Conservation (phyloP, 805 yeast species). For the Kodamaea laetipori region DNA sequence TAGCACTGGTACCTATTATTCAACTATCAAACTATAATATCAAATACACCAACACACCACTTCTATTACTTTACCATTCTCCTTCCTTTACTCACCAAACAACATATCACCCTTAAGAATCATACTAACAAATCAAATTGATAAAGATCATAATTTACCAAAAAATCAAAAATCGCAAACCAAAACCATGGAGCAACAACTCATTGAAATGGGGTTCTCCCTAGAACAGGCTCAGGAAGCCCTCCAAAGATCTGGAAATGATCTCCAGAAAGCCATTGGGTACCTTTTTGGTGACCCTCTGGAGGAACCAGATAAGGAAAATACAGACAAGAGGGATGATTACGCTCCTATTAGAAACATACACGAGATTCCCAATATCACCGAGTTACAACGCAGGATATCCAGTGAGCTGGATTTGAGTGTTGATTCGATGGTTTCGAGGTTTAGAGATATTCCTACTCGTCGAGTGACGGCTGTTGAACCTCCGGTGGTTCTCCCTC, state of each 20-base stretch:
- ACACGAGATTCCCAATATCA: slow-evolving; percentile 33
- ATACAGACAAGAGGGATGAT: slow-evolving; percentile 13
- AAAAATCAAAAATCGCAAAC: background rate
- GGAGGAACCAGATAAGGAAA: slow-evolving; percentile 6
- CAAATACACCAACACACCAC: no score
- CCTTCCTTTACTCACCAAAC: no score
- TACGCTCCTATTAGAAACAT: slow-evolving; percentile 33
- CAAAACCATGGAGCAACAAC: slow-evolving; percentile 15
- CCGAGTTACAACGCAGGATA: slow-evolving; percentile 6
- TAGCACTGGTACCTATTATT: no score
- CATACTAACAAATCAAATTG: background rate
- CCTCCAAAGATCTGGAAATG: slow-evolving; percentile 28
- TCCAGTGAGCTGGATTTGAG: slow-evolving; percentile 3
- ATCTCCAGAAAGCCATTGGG: slow-evolving; percentile 35
- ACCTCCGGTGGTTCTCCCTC: slow-evolving; percentile 24
- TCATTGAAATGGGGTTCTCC: slow-evolving; percentile 43
- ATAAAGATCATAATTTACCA: background rate
- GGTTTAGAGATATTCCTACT: background rate
- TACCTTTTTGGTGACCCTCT: slow-evolving; percentile 37
- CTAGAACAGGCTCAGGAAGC: slow-evolving; percentile 43
- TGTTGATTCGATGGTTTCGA: background rate
- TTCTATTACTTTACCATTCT: no score
- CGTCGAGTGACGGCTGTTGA: slow-evolving; percentile 5
- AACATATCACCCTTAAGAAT: background rate
- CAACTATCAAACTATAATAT: no score